Percentiles rank a stretch among this genome's conserved stretches.
phyloP scores from a whole-genome alignment of 1,139 yeast genomes.

The Taphrina sp. region DNA sequence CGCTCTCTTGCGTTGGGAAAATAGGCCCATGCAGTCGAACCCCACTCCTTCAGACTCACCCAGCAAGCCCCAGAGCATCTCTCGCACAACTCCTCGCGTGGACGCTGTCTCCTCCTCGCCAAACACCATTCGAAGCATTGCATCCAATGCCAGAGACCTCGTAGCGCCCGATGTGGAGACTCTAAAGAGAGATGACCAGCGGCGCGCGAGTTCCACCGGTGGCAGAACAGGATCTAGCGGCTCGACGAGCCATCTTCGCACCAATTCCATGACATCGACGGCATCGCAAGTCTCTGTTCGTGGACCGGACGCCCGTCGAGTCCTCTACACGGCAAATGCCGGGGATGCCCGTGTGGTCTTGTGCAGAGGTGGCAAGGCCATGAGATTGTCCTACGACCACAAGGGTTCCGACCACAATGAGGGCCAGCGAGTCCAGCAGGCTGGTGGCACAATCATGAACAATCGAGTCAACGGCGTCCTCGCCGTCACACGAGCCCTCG shows the following conservation, averaged over 20 bases:
- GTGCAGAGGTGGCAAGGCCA: slow-evolving; percentile 64
- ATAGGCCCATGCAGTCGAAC: slow-evolving; percentile 38
- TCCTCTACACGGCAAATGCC: slow-evolving; percentile 90
- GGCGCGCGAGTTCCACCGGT: not conserved
- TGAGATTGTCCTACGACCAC: slow-evolving; percentile 86
- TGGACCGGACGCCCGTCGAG: slow-evolving; percentile 45
- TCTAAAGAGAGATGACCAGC: slow-evolving; percentile 11
- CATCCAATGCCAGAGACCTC: slow-evolving; percentile 3
- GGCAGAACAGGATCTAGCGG: not conserved
- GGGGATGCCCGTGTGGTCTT: slow-evolving; percentile 89
- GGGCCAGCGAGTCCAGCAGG: slow-evolving; percentile 65
- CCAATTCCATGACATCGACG: slow-evolving; percentile 1
- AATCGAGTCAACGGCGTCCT: slow-evolving; percentile 93
- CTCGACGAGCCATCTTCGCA: not conserved
- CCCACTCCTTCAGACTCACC: not conserved
- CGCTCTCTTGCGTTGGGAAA: slow-evolving; percentile 86
- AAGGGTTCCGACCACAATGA: slow-evolving; percentile 84
- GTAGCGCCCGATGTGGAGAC: slow-evolving; percentile 10
- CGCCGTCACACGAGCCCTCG: slow-evolving; percentile 91
- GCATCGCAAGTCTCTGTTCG: slow-evolving; percentile 2
- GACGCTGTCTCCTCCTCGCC: not conserved
- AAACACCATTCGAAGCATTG: not conserved
- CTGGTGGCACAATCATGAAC: slow-evolving; percentile 86
- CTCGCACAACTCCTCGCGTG: not conserved
- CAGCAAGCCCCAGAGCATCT: not conserved